Evolutionary conservation across 2,329 filamentous ascomycete genomes (phyloP).

Genomic region (Xylaria sp.): DNA sequence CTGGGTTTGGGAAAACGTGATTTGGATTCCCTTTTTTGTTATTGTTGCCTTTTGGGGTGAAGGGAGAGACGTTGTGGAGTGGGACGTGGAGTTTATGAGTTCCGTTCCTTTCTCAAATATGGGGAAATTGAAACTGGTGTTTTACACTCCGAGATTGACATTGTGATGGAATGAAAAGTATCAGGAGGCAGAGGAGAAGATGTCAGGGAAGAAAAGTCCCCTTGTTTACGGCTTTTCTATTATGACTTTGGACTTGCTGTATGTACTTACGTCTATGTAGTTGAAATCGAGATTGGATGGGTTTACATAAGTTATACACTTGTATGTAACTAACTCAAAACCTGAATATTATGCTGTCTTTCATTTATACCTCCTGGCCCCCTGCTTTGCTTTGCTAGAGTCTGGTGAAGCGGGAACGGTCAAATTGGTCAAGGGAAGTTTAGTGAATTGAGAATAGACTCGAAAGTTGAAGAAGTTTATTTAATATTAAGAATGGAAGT

Average conservation of each 20-base stretch:
- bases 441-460: too few species aligned
- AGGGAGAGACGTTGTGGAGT: neutral
- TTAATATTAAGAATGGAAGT: too few species aligned
- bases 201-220: neutral
- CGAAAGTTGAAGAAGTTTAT: too few species aligned
- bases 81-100: too few species aligned
- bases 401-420: neutral
- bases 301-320: conserved; percentile 25
- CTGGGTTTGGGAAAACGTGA: conserved; percentile 38
- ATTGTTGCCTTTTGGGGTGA: conserved; percentile 3
- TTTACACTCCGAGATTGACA: conserved; percentile 1
- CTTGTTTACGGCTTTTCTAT: neutral
- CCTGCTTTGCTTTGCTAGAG: conserved; percentile 1
- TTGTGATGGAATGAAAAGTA: conserved; percentile 11
- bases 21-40: conserved; percentile 4
- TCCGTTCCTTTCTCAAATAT: too few species aligned
- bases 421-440: neutral
- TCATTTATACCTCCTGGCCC: neutral
- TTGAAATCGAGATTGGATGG: conserved; percentile 17
- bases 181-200: neutral
- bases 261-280: conserved; percentile 24
- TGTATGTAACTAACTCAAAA: conserved; percentile 27
- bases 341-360: neutral
- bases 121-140: neutral
- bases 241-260: neutral